phyloP scores from a whole-genome alignment of 768 basidiomycete species.

The Russula compacta region DNA sequence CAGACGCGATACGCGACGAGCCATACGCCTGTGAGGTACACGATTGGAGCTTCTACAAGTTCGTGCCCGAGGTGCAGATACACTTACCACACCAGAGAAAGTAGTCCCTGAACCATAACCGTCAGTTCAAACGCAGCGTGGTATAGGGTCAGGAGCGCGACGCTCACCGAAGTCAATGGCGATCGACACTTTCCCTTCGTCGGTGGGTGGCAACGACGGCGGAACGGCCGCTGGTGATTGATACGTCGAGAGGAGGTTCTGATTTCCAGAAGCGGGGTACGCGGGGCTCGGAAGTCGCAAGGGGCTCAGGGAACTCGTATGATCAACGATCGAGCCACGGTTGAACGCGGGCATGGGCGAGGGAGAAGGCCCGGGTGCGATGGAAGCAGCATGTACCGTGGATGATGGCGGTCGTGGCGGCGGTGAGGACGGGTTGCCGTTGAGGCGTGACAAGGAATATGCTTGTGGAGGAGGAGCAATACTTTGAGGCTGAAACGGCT shows the following conservation, averaged over 20 bases:
- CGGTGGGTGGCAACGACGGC: slow-evolving; percentile 19
- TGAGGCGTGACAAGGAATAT: not conserved
- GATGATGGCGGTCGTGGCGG: not conserved
- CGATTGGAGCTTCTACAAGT: not conserved
- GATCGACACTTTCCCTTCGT: slow-evolving; percentile 75
- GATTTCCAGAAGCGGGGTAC: slow-evolving; percentile 5
- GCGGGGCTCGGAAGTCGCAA: slow-evolving; percentile 13
- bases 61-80: not conserved
- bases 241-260: slow-evolving; percentile 8
- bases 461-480: not conserved
- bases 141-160: not conserved
- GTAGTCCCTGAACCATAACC: slow-evolving; percentile 53
- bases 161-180: slow-evolving; percentile 73
- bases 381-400: not conserved
- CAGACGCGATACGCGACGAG: slow-evolving; percentile 72
- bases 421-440: not conserved
- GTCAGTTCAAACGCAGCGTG: slow-evolving; percentile 6
- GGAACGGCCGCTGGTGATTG: not conserved
- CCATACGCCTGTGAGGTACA: slow-evolving; percentile 57
- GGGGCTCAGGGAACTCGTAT: not conserved
- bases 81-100: slow-evolving; percentile 79
- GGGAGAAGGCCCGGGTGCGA: not conserved
- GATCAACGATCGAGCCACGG: not conserved
- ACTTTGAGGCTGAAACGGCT: not conserved
- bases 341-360: not conserved